Conservation (phyloP, 2,329 filamentous ascomycete species). For the Rugonectria rugulosa region DNA sequence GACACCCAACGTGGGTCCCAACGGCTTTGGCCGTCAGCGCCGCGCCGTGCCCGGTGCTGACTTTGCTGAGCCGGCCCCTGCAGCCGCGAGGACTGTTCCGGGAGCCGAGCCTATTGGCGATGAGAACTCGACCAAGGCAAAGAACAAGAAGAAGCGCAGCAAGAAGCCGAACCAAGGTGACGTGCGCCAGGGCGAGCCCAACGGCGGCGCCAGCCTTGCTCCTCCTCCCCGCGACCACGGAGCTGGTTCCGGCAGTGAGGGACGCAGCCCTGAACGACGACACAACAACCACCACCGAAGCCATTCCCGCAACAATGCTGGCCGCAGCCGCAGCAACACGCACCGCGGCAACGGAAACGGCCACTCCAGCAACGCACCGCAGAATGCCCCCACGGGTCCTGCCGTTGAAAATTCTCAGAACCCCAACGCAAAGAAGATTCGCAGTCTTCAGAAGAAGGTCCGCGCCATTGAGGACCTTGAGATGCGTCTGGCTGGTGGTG, state of each 20-base stretch:
- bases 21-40: slow-evolving; percentile 80
- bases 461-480: slow-evolving; percentile 97
- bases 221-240: slow-evolving; percentile 52
- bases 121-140: slow-evolving; percentile 83
- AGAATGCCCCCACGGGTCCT: slow-evolving; percentile 50
- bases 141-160: slow-evolving; percentile 98
- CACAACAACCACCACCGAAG: slow-evolving; percentile 54
- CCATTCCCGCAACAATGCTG: slow-evolving; percentile 62
- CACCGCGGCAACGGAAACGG: slow-evolving; percentile 40
- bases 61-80: slow-evolving; percentile 69
- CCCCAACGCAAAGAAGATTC: slow-evolving; percentile 92
- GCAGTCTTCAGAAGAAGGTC: slow-evolving; percentile 95
- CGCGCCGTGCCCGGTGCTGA: slow-evolving; percentile 90
- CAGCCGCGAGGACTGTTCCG: slow-evolving; percentile 72
- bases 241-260: slow-evolving; percentile 55
- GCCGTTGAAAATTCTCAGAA: slow-evolving; percentile 59
- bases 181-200: slow-evolving; percentile 51
- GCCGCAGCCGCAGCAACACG: slow-evolving; percentile 62
- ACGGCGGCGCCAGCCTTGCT: slow-evolving; percentile 56
- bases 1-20: slow-evolving; percentile 71
- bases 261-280: slow-evolving; percentile 73
- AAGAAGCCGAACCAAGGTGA: slow-evolving; percentile 89
- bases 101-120: slow-evolving; percentile 69
- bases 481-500: slow-evolving; percentile 91
- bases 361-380: slow-evolving; percentile 36